Base-by-base conservation (phyloP, 352 stramenopile species). In the Pythium scleroteichum region DNA sequence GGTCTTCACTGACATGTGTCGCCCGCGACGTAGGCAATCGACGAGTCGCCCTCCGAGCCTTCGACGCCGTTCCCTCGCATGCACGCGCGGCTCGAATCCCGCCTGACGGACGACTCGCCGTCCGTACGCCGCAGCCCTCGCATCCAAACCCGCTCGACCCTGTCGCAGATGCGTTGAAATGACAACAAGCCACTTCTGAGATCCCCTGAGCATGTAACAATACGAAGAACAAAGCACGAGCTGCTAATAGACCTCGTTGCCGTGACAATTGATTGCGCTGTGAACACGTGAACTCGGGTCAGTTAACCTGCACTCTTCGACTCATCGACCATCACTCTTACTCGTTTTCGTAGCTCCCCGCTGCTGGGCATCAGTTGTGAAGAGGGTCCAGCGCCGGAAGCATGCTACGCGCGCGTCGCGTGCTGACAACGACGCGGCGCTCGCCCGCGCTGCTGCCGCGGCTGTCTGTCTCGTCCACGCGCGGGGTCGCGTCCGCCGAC, bases 111-210 rank as follows among this genome's bases (percentile, higher is more conserved):
- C 17, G 51, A 54, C 12, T 59, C 50, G 27, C 50, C 59, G 33
- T 17, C 22, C 26, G 47, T 61, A 19, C 61, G 61, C 32, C 53
- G 62, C 33, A 69, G 62, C 26, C 53, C 53, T 14, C 62, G 62
- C 40, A 40, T 64, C 40, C 48, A 59, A 16, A n/a, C 16, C 27
- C 53, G 61, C 38, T 59, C 46, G 16, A 39, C n/a, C 39, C 33
- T 69, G 27, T 59, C 41, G 22, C 33, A 53, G 19, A 69, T 69
- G 62, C 62, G 62, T 35, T 35, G 29, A 35, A 5, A 5, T 10
- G 10, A 10, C 29, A 10, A 35, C 5, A 35, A 5, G 10, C 29
- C 29, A 35, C n/a, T n/a, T n/a, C n/a, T n/a, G n/a, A n/a, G n/a
- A n/a, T n/a, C n/a, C n/a, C n/a, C n/a, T n/a, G 17, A 47, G 5